Percentiles rank a stretch among this genome's conserved stretches.
These are phyloP conservation scores for Cicer bijugum DNA, from an alignment of 306 rosid genomes.

Conservation along the genomic window DNA sequence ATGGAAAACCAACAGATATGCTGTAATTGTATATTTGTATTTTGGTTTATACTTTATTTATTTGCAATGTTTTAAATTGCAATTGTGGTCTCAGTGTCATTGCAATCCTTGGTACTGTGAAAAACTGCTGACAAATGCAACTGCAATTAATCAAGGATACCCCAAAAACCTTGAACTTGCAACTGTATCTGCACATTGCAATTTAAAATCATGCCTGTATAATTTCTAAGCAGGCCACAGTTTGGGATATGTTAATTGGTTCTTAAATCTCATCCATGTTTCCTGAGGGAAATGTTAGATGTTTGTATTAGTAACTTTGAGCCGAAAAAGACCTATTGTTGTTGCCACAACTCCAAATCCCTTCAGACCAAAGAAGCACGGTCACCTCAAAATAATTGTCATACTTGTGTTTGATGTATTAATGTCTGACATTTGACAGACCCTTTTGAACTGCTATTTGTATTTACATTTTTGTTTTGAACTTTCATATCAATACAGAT, in stretches of 20 bases:
- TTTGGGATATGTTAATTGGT: constrained; percentile 31
- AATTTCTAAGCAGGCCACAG: constrained; percentile 23
- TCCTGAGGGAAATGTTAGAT: constrained; percentile 6
- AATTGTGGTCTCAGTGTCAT: background rate
- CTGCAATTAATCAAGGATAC: background rate
- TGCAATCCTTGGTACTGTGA: background rate
- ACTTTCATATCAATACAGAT: background rate
- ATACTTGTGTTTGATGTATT: background rate
- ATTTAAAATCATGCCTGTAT: background rate
- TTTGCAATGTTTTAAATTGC: background rate
- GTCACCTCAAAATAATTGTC: background rate
- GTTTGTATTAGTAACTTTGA: constrained; percentile 32
- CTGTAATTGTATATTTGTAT: background rate
- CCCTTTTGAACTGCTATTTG: background rate
- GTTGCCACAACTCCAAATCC: constrained; percentile 15
- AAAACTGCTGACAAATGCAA: background rate
- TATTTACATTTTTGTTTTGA: background rate
- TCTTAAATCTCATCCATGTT: constrained; percentile 30
- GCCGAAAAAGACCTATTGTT: background rate
- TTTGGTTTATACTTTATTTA: constrained; percentile 10
- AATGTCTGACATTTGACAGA: background rate
- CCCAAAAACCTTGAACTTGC: background rate
- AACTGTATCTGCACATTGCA: background rate
- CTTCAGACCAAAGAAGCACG: constrained; percentile 4
- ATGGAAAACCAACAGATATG: constrained; percentile 8